phyloP scores from a whole-genome alignment of 345 rosid species.

The Eucalyptus fibrosa region DNA sequence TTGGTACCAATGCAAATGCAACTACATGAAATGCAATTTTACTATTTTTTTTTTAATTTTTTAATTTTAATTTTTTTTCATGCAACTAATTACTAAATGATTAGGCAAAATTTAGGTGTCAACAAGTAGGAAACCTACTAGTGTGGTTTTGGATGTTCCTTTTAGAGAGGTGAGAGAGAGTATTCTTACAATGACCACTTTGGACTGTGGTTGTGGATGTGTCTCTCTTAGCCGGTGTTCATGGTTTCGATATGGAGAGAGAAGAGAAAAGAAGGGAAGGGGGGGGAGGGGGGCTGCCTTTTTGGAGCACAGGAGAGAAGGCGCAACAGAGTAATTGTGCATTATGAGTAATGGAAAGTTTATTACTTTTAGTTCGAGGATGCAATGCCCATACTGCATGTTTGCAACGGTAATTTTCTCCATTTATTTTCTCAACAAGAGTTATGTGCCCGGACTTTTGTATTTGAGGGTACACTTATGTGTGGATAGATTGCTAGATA shows the following conservation, averaged over 20 bases:
- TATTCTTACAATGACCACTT: neutral
- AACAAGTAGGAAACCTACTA: neutral
- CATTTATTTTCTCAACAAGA: neutral
- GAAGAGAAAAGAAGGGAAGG: neutral
- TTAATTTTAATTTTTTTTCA: no score
- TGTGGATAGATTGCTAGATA: neutral
- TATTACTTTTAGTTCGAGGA: no score
- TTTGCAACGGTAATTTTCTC: neutral
- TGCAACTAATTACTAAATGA: no score
- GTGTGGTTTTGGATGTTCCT: neutral
- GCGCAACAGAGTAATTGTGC: neutral
- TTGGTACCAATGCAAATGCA: no score
- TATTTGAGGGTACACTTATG: neutral
- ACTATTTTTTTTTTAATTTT: no score
- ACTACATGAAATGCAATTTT: no score
- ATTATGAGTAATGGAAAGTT: neutral
- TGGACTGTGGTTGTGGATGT: neutral
- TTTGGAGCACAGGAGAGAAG: neutral
- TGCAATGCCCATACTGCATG: neutral
- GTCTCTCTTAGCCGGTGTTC: neutral
- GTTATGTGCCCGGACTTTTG: neutral
- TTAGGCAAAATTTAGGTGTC: no score
- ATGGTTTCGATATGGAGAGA: neutral
- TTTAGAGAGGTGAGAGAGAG: neutral
- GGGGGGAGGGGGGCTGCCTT: neutral